Evolutionary conservation across 1,139 yeast genomes (phyloP), one percentile per base, ranked within the genome.

Genomic region (Taphrina populina): DNA sequence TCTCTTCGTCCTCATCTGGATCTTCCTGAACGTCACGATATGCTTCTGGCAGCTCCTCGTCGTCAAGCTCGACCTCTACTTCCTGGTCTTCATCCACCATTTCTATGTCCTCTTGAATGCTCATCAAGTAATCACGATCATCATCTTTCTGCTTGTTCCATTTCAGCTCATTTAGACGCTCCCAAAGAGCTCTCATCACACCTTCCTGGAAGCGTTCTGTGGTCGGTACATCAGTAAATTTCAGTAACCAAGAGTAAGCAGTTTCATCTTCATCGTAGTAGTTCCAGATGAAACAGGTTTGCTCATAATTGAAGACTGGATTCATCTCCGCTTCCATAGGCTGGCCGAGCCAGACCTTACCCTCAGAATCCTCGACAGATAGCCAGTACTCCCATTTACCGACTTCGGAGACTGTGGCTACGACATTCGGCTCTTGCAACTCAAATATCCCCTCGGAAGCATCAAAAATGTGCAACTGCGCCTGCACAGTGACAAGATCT

Each of bases 251-350:
- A 0, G 95, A 83, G 47, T 74, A 73, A 0, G 79, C 75, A 1
- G 66, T 64, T 1, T 72, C 69, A 11, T 66, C 71, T 3, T 64
- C 69, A 1, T 71, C 65, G 29, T 71, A 72, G 61, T 78, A 75
- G 65, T 84, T 84, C 75, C 87, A 88, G 30, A 83, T 76, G 63
- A 88, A 84, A 0, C 86, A 76, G 8, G 69, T 35, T 30, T 76
- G 75, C 34, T 78, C 81, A 59, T 73, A 76, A 64, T 83, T 80
- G 66, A 86, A 83, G 11, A 79, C 75, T 0, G 95, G 88, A 63
- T 78, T 82, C 71, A 85, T 71, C 32, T 76, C 74, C 7, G 78
- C 74, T 15, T 71, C 66, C 23, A 86, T 65, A 1, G 67, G 64
- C 3, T 77, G 70, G 2, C 79, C 80, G 17, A 84, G 66, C 34